These are phyloP conservation scores for Botrytis sinoallii DNA, from an alignment of 2,329 filamentous ascomycete species.

Conservation along the genomic window DNA sequence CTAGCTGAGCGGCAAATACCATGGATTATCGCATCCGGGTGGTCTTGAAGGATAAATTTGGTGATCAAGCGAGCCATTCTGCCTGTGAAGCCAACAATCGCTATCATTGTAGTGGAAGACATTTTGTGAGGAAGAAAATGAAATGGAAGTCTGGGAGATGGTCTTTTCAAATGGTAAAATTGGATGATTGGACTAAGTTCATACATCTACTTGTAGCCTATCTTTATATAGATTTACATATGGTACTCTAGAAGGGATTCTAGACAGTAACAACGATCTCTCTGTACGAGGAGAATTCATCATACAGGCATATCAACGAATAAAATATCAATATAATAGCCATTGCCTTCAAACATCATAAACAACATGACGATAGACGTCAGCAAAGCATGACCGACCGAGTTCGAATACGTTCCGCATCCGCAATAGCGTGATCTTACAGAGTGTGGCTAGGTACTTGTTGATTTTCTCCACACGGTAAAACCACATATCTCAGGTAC, in stretches of 20 bases:
- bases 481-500: not conserved
- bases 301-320: not conserved
- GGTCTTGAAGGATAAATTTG: not conserved
- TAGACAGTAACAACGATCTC: not conserved
- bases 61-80: not conserved
- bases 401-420: not conserved
- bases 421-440: not conserved
- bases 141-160: not conserved
- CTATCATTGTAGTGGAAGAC: not conserved
- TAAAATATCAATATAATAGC: not conserved
- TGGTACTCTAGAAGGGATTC: not conserved
- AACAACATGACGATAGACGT: not conserved
- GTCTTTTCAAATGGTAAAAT: not conserved
- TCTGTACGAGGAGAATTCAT: not conserved
- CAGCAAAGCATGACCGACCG: not conserved
- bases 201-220: not conserved
- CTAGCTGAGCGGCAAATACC: not conserved
- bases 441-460: not conserved
- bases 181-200: too few relatives aligned
- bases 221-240: not conserved
- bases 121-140: not conserved
- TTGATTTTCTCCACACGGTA: not conserved
- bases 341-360: not conserved
- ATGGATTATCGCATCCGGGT: not conserved
- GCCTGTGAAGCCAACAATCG: not conserved